Base-by-base conservation (phyloP, 495 filamentous ascomycete species). In the Penicillium fimorum region DNA sequence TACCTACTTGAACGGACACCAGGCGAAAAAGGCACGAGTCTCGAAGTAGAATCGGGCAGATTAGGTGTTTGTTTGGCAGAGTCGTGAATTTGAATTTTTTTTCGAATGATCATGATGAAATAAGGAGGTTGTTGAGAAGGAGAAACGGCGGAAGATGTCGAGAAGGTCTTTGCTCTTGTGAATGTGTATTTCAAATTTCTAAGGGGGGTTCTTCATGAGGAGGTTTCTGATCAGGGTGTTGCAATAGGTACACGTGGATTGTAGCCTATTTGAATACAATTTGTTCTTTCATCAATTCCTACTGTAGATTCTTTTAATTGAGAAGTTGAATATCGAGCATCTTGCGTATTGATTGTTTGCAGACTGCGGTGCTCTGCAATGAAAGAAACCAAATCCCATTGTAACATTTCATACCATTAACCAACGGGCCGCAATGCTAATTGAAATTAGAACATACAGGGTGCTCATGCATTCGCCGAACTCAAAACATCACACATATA, bases 1-100 rank as follows among this genome's bases (percentile, higher is more conserved):
- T n/a, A 15, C 27, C 6, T 68, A 66, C 42, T 42, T 72, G 41
- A 68, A 63, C 50, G 60, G 40, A 5, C 53, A 63, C 18, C 52
- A 56, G 49, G 56, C 53, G 20, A 61, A 54, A 24, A 38, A 45
- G 24, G 18, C 43, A 18, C 32, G 47, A 20, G 13, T 15, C 13
- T 32, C 15, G 2, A 17, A 38, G 35, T 38, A 38, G 15, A 38
- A n/a, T 38, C 6, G 35, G 3, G 15, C 15, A 17, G 7, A 17
- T n/a, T 17, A 9, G 15, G n/a, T 38, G 35, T 17, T n/a, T 17
- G 15, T 17, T 15, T n/a, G 7, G 35, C 35, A 38, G 6, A n/a
- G 6, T 2, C 6, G n/a, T 17, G 35, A 1, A 17, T 3, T 7
- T 22, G 22, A 22, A 27, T 27, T 9, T 38, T 38, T 15, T 5